Evolutionary conservation across 2,329 filamentous ascomycete species (phyloP).

Genomic region (Metarhizium album): DNA sequence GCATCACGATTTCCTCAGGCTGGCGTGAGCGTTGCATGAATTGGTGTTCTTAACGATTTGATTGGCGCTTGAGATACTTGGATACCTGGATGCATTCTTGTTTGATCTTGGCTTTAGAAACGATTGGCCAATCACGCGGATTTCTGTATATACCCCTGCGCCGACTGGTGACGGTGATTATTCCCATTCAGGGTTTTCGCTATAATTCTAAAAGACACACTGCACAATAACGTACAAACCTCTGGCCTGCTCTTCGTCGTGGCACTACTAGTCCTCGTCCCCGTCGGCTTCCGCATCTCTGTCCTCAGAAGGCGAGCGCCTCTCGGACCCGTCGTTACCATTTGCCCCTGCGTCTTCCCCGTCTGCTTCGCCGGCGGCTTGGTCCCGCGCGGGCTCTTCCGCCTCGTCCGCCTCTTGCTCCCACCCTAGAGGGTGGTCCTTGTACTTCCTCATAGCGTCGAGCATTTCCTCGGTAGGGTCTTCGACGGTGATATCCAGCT

Average conservation of each 20-base stretch:
- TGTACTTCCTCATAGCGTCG: conserved; percentile 41
- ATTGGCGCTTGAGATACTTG: background rate
- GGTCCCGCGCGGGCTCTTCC: conserved; percentile 20
- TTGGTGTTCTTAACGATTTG: background rate
- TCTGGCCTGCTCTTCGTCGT: conserved; percentile 10
- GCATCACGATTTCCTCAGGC: too few relatives aligned
- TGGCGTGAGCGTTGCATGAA: background rate
- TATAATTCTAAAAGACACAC: background rate
- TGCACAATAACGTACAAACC: background rate
- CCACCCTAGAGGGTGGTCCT: conserved; percentile 40
- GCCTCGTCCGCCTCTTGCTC: conserved; percentile 29
- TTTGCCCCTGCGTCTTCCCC: conserved; percentile 14
- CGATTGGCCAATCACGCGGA: background rate
- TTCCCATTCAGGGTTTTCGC: background rate
- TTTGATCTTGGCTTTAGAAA: background rate
- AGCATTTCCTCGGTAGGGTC: conserved; percentile 44
- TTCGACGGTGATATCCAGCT: conserved; percentile 43
- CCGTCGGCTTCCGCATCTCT: conserved; percentile 37
- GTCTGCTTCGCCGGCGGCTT: conserved; percentile 14
- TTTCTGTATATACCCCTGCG: background rate
- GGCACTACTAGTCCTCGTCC: conserved; percentile 25
- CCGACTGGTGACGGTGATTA: background rate
- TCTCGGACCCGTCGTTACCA: conserved; percentile 13
- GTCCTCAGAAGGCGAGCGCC: conserved; percentile 21
- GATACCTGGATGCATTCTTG: background rate